Evolutionary conservation across 371 early-diverging fungal genomes (phyloP), one percentile per base, ranked within the genome.

Genomic region (Mucor racemosus): DNA sequence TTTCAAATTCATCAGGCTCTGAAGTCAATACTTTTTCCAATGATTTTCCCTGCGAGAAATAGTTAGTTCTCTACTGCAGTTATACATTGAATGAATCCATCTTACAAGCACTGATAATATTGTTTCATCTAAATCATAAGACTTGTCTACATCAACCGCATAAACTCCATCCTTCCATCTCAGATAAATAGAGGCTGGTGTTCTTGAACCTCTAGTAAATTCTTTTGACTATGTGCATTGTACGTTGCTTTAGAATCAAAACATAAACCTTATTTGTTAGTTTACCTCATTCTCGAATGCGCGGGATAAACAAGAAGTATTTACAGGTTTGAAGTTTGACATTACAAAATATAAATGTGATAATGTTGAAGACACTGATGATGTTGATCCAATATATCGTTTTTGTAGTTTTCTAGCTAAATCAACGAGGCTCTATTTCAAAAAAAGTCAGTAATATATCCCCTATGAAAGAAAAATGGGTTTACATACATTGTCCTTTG

Each of bases 371-470:
- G 96, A 92, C 66, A 94, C 89, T 3, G 97, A 95, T 7, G 97
- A 96, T 4, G 98, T 98, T 4, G 97, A 95, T 1, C 94, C 91
- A 21, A 90, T 81, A 77, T 91, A 96, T 34, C 73, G 83, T 60
- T 76, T 75, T 0, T 79, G 69, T 39, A 80, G 69, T 1, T 66
- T 35, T 13, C 67, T 72, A 0, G 92, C 88, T 62, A 89, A 59
- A 3, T 77, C 59, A 7, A 75, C 60, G 4, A 92, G 73, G 4
- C 50, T 71, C 89, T 87, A 68, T 5, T 35, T 53, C 15, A 38
- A 9, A 38, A 38, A 26, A 15, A n/a, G 13, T 33, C 8, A 39
- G 6, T 31, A 17, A 15, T 1, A 8, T 33, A n/a, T 15, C n/a
- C 1, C 9, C 7, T 64, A 14, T 26, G 0, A 36, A 34, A 56